phyloP scores from a whole-genome alignment of 306 rosid genomes.

The Prunus armeniaca region DNA sequence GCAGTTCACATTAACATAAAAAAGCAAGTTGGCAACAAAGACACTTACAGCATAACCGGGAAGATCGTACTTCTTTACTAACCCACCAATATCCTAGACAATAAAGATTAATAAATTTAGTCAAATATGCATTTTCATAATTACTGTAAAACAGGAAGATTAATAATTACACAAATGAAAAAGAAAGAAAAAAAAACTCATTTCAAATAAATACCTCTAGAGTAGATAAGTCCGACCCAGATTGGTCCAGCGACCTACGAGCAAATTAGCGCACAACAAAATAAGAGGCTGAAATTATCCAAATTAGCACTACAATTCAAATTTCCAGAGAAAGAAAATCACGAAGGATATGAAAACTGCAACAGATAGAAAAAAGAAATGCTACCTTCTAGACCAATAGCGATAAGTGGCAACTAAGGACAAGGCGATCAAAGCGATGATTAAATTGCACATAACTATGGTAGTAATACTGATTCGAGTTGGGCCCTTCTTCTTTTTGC shows the following conservation, averaged over 20 bases:
- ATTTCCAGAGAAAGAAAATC: neutral
- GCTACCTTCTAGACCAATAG: slow-evolving; percentile 31
- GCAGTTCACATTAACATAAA: neutral
- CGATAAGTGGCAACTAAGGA: slow-evolving; percentile 36
- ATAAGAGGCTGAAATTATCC: neutral
- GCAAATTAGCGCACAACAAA: neutral
- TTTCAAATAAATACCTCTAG: slow-evolving; percentile 19
- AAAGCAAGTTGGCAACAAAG: neutral
- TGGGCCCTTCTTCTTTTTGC: slow-evolving; percentile 46
- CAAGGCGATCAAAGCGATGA: slow-evolving; percentile 30
- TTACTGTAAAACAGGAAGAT: neutral
- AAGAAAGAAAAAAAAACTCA: neutral
- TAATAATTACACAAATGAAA: neutral
- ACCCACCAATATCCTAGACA: slow-evolving; percentile 21
- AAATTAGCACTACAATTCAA: neutral
- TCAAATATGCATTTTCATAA: neutral
- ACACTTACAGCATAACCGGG: slow-evolving; percentile 42
- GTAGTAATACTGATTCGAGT: slow-evolving; percentile 36
- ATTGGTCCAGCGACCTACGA: slow-evolving; percentile 25
- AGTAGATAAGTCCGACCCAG: slow-evolving; percentile 10
- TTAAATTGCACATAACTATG: slow-evolving; percentile 31
- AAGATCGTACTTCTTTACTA: slow-evolving; percentile 34
- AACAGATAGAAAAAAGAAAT: neutral
- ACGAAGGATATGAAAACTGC: neutral
- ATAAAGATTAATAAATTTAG: neutral